phyloP scores from a whole-genome alignment of 495 filamentous ascomycete species.

The Sabuloglossum arenarium region DNA sequence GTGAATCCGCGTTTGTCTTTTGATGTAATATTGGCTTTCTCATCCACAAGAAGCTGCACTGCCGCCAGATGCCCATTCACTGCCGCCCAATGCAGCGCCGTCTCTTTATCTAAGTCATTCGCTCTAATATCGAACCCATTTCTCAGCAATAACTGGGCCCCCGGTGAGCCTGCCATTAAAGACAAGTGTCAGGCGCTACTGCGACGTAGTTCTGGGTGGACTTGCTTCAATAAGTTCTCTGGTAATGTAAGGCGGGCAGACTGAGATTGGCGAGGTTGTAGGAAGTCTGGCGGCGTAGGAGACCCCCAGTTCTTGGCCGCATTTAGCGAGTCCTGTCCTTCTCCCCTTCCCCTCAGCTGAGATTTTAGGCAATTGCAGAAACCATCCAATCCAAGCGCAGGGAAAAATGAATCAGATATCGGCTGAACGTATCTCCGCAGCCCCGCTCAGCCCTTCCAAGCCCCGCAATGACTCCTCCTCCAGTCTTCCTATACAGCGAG shows the following conservation, averaged over 20 bases:
- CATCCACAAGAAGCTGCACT: neutral
- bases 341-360: too few relatives aligned
- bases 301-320: too few relatives aligned
- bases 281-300: too few relatives aligned
- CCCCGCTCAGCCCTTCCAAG: neutral
- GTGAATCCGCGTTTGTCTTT: neutral
- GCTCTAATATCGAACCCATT: neutral
- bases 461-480: neutral
- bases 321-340: too few relatives aligned
- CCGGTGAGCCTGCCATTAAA: too few relatives aligned
- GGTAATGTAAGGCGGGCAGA: too few relatives aligned
- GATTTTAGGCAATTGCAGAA: neutral
- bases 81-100: neutral
- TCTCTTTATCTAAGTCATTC: neutral
- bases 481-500: neutral
- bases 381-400: neutral
- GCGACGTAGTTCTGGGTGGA: too few relatives aligned
- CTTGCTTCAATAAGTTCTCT: too few relatives aligned
- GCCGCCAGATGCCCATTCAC: neutral
- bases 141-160: neutral
- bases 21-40: neutral
- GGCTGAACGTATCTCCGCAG: neutral
- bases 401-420: neutral
- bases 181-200: too few relatives aligned
- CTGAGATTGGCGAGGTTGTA: too few relatives aligned